Conservation (phyloP, 495 filamentous ascomycete species). For the Aspergillus campestris region DNA sequence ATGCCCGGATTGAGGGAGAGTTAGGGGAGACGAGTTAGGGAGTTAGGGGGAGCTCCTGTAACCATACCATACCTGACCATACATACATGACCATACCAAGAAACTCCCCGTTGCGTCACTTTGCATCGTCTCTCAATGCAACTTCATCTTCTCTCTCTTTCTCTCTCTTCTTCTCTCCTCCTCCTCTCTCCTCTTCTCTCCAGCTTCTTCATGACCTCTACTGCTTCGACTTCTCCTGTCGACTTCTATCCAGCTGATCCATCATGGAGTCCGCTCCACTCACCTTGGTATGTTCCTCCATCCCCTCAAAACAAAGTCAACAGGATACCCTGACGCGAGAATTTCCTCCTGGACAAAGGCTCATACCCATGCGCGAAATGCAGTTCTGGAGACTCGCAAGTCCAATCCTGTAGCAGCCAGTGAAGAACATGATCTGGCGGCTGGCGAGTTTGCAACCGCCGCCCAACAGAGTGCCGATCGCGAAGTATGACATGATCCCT, state of each 20-base stretch:
- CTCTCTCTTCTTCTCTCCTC: neutral
- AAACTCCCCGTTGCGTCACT: neutral
- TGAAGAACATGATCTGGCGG: constrained; percentile 81
- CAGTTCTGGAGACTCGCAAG: constrained; percentile 67
- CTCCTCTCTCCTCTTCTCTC: neutral
- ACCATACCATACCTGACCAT: no score
- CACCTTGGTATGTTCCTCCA: constrained; percentile 38
- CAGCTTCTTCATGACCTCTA: no score
- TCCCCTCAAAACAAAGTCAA: neutral
- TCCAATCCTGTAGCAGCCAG: constrained; percentile 71
- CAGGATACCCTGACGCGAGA: constrained; percentile 6
- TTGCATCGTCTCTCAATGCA: neutral
- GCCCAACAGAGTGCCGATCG: constrained; percentile 62
- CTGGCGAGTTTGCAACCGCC: constrained; percentile 80
- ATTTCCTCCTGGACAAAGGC: constrained; percentile 45
- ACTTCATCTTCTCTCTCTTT: neutral
- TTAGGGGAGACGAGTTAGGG: no score
- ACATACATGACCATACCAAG: no score
- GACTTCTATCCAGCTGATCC: neutral
- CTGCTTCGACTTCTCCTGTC: neutral
- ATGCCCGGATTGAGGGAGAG: no score
- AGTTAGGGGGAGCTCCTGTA: no score
- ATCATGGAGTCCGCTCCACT: constrained; percentile 55
- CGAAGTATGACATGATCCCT: constrained; percentile 56
- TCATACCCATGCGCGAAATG: constrained; percentile 77